Conservation (phyloP, 2,329 filamentous ascomycete species). For the Alternaria ethzedia region DNA sequence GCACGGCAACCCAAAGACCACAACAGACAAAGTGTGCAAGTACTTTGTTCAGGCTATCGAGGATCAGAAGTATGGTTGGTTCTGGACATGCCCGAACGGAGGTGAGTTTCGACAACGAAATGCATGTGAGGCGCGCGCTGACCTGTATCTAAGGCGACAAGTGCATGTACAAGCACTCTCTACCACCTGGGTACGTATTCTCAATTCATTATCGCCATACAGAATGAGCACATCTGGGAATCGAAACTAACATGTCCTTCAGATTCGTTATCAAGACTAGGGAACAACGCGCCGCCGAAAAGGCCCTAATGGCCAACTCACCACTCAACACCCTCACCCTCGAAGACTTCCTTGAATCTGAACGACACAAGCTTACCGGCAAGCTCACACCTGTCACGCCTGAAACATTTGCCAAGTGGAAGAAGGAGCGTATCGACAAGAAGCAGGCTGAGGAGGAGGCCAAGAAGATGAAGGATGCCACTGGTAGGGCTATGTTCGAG, state of each 20-base stretch:
- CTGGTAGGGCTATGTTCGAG: slow-evolving; percentile 93
- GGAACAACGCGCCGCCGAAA: slow-evolving; percentile 93
- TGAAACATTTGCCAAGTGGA: slow-evolving; percentile 95
- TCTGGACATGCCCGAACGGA: slow-evolving; percentile 96
- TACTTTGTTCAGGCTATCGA: slow-evolving; percentile 97
- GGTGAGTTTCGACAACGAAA: slow-evolving; percentile 43
- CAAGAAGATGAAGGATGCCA: slow-evolving; percentile 90
- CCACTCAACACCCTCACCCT: slow-evolving; percentile 92
- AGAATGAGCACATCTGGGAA: neutral
- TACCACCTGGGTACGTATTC: slow-evolving; percentile 83
- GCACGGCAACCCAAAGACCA: slow-evolving; percentile 94
- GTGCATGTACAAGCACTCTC: slow-evolving; percentile 97
- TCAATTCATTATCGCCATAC: neutral
- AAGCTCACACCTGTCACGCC: slow-evolving; percentile 91
- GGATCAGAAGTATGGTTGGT: slow-evolving; percentile 99
- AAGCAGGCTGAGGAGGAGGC: slow-evolving; percentile 94
- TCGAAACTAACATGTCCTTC: slow-evolving; percentile 17
- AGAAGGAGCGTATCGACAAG: slow-evolving; percentile 91
- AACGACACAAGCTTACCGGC: slow-evolving; percentile 93
- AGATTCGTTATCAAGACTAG: slow-evolving; percentile 98
- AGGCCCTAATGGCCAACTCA: slow-evolving; percentile 93
- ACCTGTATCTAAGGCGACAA: slow-evolving; percentile 67
- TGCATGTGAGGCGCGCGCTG: neutral
- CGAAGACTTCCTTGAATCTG: slow-evolving; percentile 95
- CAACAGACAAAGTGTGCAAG: slow-evolving; percentile 99